Evolutionary conservation across 192 early-diverging fungal species (phyloP).

Genomic region (Entomortierella lignicola): DNA sequence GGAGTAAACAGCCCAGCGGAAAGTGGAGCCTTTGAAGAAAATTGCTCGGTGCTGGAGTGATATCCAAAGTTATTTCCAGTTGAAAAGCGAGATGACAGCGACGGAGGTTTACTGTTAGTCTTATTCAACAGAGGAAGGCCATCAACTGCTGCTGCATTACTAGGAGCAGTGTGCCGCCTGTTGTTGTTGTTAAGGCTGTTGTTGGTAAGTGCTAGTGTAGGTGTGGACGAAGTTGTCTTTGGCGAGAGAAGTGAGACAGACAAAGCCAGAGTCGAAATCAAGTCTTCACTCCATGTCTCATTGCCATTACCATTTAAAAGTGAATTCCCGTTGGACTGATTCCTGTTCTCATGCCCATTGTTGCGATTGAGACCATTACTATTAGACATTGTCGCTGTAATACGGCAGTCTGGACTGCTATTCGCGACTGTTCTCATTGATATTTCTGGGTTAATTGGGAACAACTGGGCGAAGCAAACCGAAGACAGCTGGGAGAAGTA

Average conservation of each 20-base stretch:
- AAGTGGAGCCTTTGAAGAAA: background rate
- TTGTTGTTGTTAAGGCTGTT: background rate
- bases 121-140: no score
- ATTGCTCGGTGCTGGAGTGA: background rate
- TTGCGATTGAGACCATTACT: background rate
- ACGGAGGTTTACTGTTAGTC: no score
- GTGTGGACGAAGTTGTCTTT: background rate
- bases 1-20: background rate
- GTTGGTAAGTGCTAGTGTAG: background rate
- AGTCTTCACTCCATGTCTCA: background rate
- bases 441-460: background rate
- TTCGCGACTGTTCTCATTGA: background rate
- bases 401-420: conserved; percentile 9
- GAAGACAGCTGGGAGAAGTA: background rate
- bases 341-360: background rate
- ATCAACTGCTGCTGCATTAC: background rate
- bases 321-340: background rate
- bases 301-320: background rate
- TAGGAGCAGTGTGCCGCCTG: background rate
- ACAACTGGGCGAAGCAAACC: background rate
- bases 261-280: background rate
- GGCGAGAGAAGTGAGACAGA: background rate
- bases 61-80: background rate
- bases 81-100: no score
- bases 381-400: background rate